These are phyloP conservation scores for Scedosporium minutisporum DNA, from an alignment of 2,329 filamentous ascomycete species.

Conservation along the genomic window DNA sequence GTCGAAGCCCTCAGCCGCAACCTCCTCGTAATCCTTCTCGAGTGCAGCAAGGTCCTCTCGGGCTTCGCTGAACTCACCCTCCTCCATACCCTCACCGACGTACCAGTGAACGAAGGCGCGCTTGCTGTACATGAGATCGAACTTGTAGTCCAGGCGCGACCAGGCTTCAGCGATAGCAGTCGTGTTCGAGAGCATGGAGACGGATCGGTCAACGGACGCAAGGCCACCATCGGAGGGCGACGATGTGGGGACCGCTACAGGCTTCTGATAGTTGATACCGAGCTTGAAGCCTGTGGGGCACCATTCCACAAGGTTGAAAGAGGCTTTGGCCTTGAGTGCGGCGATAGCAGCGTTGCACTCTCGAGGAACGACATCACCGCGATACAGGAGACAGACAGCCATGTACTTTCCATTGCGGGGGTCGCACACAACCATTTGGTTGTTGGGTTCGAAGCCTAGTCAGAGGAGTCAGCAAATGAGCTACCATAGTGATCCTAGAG, in stretches of 20 bases:
- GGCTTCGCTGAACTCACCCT: constrained; percentile 81
- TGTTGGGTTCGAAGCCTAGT: constrained; percentile 64
- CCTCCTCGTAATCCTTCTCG: constrained; percentile 82
- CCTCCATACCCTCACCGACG: constrained; percentile 86
- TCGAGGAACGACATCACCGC: constrained; percentile 60
- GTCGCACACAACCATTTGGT: constrained; percentile 70
- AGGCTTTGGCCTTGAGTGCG: constrained; percentile 59
- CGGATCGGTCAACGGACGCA: constrained; percentile 51
- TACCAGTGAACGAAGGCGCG: constrained; percentile 71
- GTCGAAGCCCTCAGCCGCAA: constrained; percentile 62
- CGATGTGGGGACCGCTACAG: constrained; percentile 44
- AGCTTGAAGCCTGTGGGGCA: constrained; percentile 69
- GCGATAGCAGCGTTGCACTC: constrained; percentile 60
- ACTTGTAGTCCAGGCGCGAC: constrained; percentile 65
- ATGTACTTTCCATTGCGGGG: constrained; percentile 69
- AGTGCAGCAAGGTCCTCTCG: constrained; percentile 77
- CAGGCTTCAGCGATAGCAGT: constrained; percentile 66
- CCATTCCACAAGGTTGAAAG: constrained; percentile 68
- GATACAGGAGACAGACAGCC: constrained; percentile 64
- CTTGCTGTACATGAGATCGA: constrained; percentile 72
- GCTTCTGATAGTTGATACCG: constrained; percentile 66
- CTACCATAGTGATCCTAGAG: neutral
- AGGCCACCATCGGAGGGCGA: constrained; percentile 47
- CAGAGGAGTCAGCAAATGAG: neutral
- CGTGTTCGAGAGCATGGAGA: constrained; percentile 67